phyloP scores from a whole-genome alignment of 768 basidiomycete species.

The Pisolithus microcarpus region DNA sequence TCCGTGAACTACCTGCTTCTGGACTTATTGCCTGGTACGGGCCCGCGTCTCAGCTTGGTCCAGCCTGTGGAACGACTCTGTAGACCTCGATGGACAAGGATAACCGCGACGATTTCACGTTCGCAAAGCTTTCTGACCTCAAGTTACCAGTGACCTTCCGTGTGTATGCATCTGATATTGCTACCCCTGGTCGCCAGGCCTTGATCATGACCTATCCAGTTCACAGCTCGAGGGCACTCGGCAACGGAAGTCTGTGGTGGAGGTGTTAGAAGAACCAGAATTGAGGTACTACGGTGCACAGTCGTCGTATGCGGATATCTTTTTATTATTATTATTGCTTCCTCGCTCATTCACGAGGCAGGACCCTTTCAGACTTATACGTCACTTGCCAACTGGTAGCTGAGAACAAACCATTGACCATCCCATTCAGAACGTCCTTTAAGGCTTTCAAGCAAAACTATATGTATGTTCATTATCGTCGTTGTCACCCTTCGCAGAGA shows the following conservation, averaged over 20 bases:
- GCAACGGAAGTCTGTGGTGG: slow-evolving; percentile 62
- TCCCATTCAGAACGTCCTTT: slow-evolving; percentile 87
- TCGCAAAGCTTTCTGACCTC: slow-evolving; percentile 84
- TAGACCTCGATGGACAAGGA: slow-evolving; percentile 45
- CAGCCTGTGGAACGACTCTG: neutral
- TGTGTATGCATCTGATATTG: slow-evolving; percentile 43
- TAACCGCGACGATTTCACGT: slow-evolving; percentile 83
- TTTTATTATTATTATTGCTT: neutral
- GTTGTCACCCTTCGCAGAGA: neutral
- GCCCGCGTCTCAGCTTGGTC: neutral
- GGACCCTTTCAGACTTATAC: slow-evolving; percentile 86
- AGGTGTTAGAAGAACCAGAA: slow-evolving; percentile 78
- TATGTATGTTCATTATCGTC: slow-evolving; percentile 40
- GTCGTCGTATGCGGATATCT: slow-evolving; percentile 45
- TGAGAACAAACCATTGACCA: slow-evolving; percentile 88
- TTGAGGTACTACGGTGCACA: slow-evolving; percentile 79
- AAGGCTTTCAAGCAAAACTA: slow-evolving; percentile 85
- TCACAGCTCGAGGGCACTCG: slow-evolving; percentile 83
- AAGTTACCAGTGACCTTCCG: slow-evolving; percentile 83
- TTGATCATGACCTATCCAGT: slow-evolving; percentile 30
- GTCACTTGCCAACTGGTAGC: slow-evolving; percentile 88
- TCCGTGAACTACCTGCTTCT: too few relatives aligned
- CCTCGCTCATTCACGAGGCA: slow-evolving; percentile 31
- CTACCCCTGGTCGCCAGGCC: neutral
- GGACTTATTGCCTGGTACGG: neutral